Conservation (phyloP, 2,329 filamentous ascomycete species). For the Tolypocladium amazonense region DNA sequence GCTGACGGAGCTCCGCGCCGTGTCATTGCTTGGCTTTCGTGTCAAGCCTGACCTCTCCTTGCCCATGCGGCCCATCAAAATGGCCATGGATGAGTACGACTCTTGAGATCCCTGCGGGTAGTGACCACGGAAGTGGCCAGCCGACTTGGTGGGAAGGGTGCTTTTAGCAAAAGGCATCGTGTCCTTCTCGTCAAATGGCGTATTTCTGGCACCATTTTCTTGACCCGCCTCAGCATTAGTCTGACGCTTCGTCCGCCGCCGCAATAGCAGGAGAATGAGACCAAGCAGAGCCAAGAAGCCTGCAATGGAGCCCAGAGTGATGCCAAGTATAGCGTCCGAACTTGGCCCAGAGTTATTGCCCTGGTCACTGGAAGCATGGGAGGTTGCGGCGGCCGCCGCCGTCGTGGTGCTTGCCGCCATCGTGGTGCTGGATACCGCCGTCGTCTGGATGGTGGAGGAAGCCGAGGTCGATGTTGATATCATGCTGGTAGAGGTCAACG, state of each 20-base stretch:
- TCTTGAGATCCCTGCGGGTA: slow-evolving; percentile 40
- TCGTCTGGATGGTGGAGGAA: slow-evolving; percentile 6
- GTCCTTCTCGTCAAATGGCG: slow-evolving; percentile 47
- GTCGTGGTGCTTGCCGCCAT: slow-evolving; percentile 6
- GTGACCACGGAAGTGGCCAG: slow-evolving; percentile 37
- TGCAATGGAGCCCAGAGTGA: slow-evolving; percentile 71
- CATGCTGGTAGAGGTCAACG: slow-evolving; percentile 4
- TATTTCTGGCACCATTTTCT: slow-evolving; percentile 29
- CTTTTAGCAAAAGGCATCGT: slow-evolving; percentile 36
- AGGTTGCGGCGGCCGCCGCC: background rate
- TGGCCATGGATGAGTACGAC: slow-evolving; percentile 54
- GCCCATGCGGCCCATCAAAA: slow-evolving; percentile 52
- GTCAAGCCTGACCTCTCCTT: slow-evolving; percentile 33
- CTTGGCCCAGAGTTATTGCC: slow-evolving; percentile 20
- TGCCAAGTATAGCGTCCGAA: slow-evolving; percentile 58
- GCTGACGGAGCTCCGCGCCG: slow-evolving; percentile 34
- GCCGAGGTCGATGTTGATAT: slow-evolving; percentile 11
- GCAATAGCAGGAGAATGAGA: slow-evolving; percentile 52
- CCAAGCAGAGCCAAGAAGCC: slow-evolving; percentile 63
- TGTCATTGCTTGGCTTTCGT: slow-evolving; percentile 46
- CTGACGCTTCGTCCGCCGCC: slow-evolving; percentile 41
- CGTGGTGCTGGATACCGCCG: slow-evolving; percentile 10
- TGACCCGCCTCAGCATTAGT: slow-evolving; percentile 37
- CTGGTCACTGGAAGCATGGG: background rate
- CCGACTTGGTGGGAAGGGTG: slow-evolving; percentile 22